Conservation (phyloP, 73 alveolate genomes). For the Breviolum minutum region DNA sequence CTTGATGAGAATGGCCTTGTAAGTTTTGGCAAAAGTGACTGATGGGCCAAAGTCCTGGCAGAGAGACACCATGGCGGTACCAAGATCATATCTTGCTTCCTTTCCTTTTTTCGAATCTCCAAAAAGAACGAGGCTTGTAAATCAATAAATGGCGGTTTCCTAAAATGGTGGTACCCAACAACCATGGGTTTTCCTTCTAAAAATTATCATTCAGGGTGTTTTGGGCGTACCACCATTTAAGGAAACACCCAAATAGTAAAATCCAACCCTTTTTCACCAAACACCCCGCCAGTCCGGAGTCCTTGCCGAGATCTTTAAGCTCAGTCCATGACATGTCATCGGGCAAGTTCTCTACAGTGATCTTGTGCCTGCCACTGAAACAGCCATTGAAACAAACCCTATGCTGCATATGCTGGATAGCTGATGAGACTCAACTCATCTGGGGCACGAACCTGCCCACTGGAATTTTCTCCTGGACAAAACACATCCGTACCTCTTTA, state of each 20-base stretch:
- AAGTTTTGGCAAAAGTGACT: constrained; percentile 49
- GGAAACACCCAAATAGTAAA: no score
- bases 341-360: constrained; percentile 81
- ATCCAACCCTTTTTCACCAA: no score
- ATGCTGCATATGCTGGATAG: no score
- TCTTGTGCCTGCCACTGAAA: constrained; percentile 48
- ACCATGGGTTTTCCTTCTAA: no score
- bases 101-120: not conserved
- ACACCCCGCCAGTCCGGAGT: not conserved
- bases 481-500: no score
- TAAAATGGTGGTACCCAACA: no score
- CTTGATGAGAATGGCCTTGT: constrained; percentile 6
- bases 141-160: no score
- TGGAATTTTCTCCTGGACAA: constrained; percentile 21
- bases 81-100: no score
- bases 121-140: not conserved
- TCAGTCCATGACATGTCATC: constrained; percentile 74
- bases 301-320: constrained; percentile 58
- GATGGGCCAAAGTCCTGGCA: constrained; percentile 82
- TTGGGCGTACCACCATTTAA: no score
- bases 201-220: no score
- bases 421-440: not conserved
- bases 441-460: not conserved
- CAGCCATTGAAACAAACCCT: not conserved
- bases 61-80: not conserved